Percentiles rank a stretch among this genome's conserved stretches.
Conservation (phyloP, 2,329 filamentous ascomycete genomes). For the Sphaceloma murrayae region DNA sequence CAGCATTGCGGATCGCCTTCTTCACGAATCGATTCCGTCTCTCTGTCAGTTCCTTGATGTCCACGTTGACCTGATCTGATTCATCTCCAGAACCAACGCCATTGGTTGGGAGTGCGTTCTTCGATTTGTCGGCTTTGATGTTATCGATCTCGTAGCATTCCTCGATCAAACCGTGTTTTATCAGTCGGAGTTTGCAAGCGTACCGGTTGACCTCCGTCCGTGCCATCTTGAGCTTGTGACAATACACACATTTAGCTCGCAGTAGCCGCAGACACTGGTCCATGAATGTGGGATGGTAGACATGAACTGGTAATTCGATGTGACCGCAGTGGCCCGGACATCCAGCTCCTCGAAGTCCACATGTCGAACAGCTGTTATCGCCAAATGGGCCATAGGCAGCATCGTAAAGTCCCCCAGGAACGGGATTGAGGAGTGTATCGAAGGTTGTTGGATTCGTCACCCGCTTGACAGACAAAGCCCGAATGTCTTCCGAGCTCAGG, state of each 20-base stretch:
- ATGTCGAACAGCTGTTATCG: slow-evolving; percentile 86
- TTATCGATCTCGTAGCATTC: slow-evolving; percentile 49
- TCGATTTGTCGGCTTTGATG: slow-evolving; percentile 29
- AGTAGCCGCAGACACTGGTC: slow-evolving; percentile 81
- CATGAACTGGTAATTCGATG: slow-evolving; percentile 83
- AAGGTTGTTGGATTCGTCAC: slow-evolving; percentile 94
- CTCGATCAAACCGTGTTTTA: slow-evolving; percentile 72
- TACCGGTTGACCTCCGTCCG: slow-evolving; percentile 67
- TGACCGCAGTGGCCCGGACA: slow-evolving; percentile 93
- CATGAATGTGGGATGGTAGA: slow-evolving; percentile 96
- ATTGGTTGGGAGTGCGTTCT: slow-evolving; percentile 18
- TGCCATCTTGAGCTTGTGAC: slow-evolving; percentile 74
- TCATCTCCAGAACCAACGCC: slow-evolving; percentile 38
- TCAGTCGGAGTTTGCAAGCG: slow-evolving; percentile 71
- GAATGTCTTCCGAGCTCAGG: slow-evolving; percentile 72
- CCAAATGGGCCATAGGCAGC: slow-evolving; percentile 82
- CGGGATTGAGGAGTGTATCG: slow-evolving; percentile 79
- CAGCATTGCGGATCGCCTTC: slow-evolving; percentile 54
- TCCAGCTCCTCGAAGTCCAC: slow-evolving; percentile 68
- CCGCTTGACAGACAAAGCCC: slow-evolving; percentile 79
- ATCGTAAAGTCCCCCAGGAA: slow-evolving; percentile 87
- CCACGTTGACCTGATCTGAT: slow-evolving; percentile 49
- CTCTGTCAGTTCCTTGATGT: slow-evolving; percentile 47
- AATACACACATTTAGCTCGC: slow-evolving; percentile 82
- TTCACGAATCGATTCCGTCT: slow-evolving; percentile 61